These are phyloP conservation scores for Blumeriella jaapii DNA, from an alignment of 2,329 filamentous ascomycete species.

Conservation along the genomic window DNA sequence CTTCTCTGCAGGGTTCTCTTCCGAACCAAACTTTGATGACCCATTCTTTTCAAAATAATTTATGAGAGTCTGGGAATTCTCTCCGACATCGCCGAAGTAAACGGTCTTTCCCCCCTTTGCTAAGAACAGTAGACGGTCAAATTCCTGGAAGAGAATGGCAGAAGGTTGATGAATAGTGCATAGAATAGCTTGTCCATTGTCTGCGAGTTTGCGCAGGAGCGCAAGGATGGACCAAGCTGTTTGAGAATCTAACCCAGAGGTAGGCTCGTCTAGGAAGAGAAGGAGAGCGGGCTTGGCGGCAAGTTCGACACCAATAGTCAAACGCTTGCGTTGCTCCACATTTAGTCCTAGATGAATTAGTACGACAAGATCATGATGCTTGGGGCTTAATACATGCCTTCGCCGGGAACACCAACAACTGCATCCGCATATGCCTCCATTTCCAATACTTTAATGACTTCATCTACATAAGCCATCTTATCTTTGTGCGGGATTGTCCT, in stretches of 20 bases:
- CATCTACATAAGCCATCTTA: constrained; percentile 80
- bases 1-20: constrained; percentile 74
- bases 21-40: constrained; percentile 48
- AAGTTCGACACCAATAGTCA: constrained; percentile 88
- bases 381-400: constrained; percentile 27
- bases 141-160: constrained; percentile 84
- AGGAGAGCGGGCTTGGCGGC: constrained; percentile 80
- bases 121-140: constrained; percentile 70
- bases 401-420: constrained; percentile 77
- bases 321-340: constrained; percentile 56
- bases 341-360: constrained; percentile 37
- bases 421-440: constrained; percentile 88
- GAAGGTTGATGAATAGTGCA: constrained; percentile 94
- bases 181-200: constrained; percentile 78
- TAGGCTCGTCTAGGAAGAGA: constrained; percentile 90
- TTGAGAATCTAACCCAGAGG: constrained; percentile 82
- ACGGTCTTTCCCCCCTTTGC: constrained; percentile 23
- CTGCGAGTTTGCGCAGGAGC: constrained; percentile 78
- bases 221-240: constrained; percentile 85
- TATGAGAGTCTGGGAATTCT: constrained; percentile 55
- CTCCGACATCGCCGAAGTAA: constrained; percentile 52
- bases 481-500: constrained; percentile 55
- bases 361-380: constrained; percentile 42
- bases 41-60: constrained; percentile 69
- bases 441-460: constrained; percentile 79